Conservation (phyloP, 225 moss, liverwort and hornwort species). For the Marchantia paleacea region DNA sequence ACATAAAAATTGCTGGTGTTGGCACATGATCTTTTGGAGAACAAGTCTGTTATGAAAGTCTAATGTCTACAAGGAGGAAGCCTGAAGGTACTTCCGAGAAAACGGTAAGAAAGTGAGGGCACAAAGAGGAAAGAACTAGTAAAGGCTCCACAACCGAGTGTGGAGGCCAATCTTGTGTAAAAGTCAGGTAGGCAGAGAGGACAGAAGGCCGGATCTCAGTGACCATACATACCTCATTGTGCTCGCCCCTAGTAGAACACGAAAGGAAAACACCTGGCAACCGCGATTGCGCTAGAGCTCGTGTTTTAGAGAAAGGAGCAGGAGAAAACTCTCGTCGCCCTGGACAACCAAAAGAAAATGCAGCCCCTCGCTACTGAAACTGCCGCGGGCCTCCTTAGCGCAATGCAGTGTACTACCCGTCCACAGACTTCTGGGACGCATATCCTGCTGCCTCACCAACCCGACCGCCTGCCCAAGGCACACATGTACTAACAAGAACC, state of each 20-base stretch:
- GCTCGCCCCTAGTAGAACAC: neutral
- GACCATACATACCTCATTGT: constrained; percentile 14
- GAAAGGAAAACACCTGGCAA: neutral
- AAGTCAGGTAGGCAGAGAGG: neutral
- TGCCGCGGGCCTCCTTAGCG: neutral
- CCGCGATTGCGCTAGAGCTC: neutral
- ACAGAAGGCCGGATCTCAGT: neutral
- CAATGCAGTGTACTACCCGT: neutral
- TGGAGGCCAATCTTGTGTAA: neutral
- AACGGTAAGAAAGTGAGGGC: neutral
- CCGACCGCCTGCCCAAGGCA: neutral
- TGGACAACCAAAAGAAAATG: neutral
- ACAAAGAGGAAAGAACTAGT: neutral
- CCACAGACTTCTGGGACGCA: neutral
- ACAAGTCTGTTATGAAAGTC: neutral
- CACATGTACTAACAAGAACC: neutral
- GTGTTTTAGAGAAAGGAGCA: neutral
- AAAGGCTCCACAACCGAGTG: neutral
- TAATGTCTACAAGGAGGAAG: neutral
- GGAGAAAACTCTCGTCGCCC: neutral
- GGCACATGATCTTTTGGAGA: neutral
- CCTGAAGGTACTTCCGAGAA: neutral
- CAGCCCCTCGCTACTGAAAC: neutral
- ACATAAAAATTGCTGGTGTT: neutral
- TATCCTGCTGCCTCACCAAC: neutral